Percentiles rank a stretch among this genome's conserved stretches.
phyloP scores from a whole-genome alignment of 2,329 filamentous ascomycete genomes.

The Beauveria asiatica region DNA sequence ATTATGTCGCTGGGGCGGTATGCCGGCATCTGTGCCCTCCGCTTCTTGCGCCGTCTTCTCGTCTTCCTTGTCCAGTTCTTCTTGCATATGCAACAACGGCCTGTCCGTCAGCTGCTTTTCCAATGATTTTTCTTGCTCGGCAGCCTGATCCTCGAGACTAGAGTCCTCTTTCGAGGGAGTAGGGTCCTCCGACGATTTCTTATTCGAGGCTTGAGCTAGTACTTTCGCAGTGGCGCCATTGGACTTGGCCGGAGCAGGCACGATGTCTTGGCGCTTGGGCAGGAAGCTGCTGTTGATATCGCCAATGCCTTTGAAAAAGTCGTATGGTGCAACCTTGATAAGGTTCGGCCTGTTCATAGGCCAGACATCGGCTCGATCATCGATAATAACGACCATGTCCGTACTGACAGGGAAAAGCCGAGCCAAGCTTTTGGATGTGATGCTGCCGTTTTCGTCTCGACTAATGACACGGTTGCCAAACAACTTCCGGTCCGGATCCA shows the following conservation, averaged over 20 bases:
- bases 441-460: slow-evolving; percentile 90
- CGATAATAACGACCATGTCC: slow-evolving; percentile 98
- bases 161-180: slow-evolving; percentile 66
- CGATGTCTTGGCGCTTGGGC: slow-evolving; percentile 60
- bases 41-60: slow-evolving; percentile 20
- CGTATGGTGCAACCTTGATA: slow-evolving; percentile 89
- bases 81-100: slow-evolving; percentile 85
- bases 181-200: slow-evolving; percentile 55
- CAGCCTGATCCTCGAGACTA: slow-evolving; percentile 64
- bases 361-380: slow-evolving; percentile 96
- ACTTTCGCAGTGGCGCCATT: slow-evolving; percentile 13
- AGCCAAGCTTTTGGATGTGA: slow-evolving; percentile 82
- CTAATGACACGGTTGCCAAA: slow-evolving; percentile 95
- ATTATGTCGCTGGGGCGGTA: slow-evolving; percentile 52
- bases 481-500: slow-evolving; percentile 80
- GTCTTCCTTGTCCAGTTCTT: slow-evolving; percentile 78
- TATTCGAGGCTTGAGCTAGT: slow-evolving; percentile 11
- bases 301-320: slow-evolving; percentile 96
- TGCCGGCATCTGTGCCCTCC: slow-evolving; percentile 19
- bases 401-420: slow-evolving; percentile 93
- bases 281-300: slow-evolving; percentile 98
- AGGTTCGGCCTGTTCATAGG: slow-evolving; percentile 81
- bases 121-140: slow-evolving; percentile 79
- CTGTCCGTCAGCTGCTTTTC: slow-evolving; percentile 84
- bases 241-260: slow-evolving; percentile 24